Conservation (phyloP, 2,329 filamentous ascomycete species). For the Clonostachys rosea region DNA sequence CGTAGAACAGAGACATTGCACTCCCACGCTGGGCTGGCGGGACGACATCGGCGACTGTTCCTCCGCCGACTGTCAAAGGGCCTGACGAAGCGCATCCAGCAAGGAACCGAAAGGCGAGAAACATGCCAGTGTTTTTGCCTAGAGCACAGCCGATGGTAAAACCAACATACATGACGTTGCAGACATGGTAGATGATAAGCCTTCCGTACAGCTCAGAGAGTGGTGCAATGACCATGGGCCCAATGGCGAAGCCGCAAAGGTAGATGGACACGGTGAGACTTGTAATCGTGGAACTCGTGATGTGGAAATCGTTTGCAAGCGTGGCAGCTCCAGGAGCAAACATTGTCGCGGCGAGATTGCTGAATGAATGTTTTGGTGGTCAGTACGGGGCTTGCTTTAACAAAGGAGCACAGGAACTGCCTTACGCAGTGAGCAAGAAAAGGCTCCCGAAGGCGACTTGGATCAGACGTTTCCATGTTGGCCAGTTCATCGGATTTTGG, state of each 20-base stretch:
- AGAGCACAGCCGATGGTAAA: constrained; percentile 34
- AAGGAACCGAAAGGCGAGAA: constrained; percentile 58
- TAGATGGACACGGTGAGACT: constrained; percentile 35
- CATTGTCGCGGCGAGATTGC: constrained; percentile 13
- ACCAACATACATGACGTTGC: constrained; percentile 47
- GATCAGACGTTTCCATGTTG: constrained; percentile 56
- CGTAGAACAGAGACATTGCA: constrained; percentile 58
- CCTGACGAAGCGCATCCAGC: constrained; percentile 53
- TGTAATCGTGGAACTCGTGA: constrained; percentile 23
- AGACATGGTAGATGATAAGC: constrained; percentile 20
- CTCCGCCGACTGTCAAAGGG: constrained; percentile 60
- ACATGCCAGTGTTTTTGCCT: constrained; percentile 53
- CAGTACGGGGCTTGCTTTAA: background rate
- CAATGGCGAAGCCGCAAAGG: constrained; percentile 44
- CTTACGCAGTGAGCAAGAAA: constrained; percentile 27
- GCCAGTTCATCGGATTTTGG: constrained; percentile 65
- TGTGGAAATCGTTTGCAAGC: constrained; percentile 35
- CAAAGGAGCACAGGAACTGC: background rate
- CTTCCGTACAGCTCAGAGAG: constrained; percentile 56
- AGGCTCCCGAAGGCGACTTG: constrained; percentile 37
- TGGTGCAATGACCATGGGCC: constrained; percentile 58
- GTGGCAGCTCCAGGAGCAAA: constrained; percentile 44
- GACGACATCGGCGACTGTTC: constrained; percentile 60
- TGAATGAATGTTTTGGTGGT: constrained; percentile 3
- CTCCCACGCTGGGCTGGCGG: constrained; percentile 50